A percentile compares a stretch with the other conserved stretches of the same genome.
These are phyloP conservation scores for Pseudogymnoascus verrucosus DNA, from an alignment of 2,329 filamentous ascomycete species.

Conservation along the genomic window DNA sequence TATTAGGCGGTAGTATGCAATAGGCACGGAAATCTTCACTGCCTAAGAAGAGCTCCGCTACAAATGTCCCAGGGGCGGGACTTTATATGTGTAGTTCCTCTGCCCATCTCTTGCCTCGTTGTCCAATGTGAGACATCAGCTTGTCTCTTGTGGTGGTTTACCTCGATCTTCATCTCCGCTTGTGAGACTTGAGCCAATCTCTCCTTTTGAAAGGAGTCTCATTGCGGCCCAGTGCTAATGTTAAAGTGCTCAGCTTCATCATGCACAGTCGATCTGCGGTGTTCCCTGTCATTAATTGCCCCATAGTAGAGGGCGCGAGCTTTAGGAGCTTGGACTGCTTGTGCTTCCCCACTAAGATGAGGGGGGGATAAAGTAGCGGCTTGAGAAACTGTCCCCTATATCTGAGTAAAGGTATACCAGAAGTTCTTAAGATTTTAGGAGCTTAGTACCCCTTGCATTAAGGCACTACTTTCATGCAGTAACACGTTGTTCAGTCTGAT, in stretches of 20 bases:
- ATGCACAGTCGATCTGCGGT: background rate
- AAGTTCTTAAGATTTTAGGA: background rate
- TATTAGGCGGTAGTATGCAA: background rate
- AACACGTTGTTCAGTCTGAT: background rate
- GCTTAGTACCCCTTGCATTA: background rate
- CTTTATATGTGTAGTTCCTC: background rate
- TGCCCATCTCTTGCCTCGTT: background rate
- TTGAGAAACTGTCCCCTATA: background rate
- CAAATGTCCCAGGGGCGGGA: background rate
- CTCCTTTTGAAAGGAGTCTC: background rate
- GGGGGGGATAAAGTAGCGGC: background rate
- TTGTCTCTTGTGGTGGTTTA: background rate
- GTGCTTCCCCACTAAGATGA: background rate
- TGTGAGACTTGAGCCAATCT: background rate
- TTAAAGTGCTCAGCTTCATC: background rate
- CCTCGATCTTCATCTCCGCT: background rate
- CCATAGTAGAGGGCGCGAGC: background rate
- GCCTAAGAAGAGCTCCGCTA: background rate
- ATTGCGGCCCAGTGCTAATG: constrained; percentile 1
- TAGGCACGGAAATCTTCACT: background rate
- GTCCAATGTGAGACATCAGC: background rate
- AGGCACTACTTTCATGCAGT: background rate
- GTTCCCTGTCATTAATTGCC: background rate
- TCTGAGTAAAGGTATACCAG: background rate
- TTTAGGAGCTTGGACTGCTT: background rate